phyloP scores from a whole-genome alignment of 2,329 filamentous ascomycete species.

The Sporothrix pseudoabietina region DNA sequence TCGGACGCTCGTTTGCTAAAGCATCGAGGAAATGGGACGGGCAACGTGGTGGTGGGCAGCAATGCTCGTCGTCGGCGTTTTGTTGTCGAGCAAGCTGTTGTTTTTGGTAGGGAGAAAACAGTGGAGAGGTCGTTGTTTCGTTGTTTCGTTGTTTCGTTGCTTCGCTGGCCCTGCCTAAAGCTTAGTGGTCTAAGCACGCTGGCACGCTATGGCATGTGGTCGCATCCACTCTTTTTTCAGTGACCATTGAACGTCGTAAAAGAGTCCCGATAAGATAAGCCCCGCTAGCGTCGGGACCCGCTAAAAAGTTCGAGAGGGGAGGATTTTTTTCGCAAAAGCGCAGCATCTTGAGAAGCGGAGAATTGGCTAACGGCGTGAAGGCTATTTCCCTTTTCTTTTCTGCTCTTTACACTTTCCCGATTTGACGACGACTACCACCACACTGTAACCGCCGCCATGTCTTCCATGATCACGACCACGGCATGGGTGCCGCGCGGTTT shows the following conservation, averaged over 20 bases:
- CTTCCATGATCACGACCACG: slow-evolving; percentile 68
- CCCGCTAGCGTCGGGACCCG: slow-evolving; percentile 38
- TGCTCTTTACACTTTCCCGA: background rate
- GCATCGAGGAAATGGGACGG: no score
- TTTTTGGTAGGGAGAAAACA: background rate
- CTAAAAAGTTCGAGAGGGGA: slow-evolving; percentile 42
- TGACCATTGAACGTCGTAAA: background rate
- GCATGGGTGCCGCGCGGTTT: slow-evolving; percentile 77
- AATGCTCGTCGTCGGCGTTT: background rate
- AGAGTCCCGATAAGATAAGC: slow-evolving; percentile 43
- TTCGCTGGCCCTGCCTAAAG: background rate
- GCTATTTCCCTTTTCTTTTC: slow-evolving; percentile 8
- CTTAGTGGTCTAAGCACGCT: slow-evolving; percentile 8
- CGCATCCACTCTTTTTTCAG: slow-evolving; percentile 3
- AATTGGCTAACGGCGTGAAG: background rate
- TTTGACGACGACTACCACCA: background rate
- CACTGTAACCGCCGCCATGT: slow-evolving; percentile 23
- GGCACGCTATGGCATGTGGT: slow-evolving; percentile 21
- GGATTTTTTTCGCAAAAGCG: slow-evolving; percentile 34
- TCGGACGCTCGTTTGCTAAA: background rate
- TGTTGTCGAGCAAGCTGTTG: background rate
- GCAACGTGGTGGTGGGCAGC: background rate
- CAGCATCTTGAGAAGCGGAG: background rate
- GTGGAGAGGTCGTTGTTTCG: background rate
- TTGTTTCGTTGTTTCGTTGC: no score